Evolutionary conservation across 345 rosid genomes (phyloP).

Genomic region (Atalantia buxifolia): DNA sequence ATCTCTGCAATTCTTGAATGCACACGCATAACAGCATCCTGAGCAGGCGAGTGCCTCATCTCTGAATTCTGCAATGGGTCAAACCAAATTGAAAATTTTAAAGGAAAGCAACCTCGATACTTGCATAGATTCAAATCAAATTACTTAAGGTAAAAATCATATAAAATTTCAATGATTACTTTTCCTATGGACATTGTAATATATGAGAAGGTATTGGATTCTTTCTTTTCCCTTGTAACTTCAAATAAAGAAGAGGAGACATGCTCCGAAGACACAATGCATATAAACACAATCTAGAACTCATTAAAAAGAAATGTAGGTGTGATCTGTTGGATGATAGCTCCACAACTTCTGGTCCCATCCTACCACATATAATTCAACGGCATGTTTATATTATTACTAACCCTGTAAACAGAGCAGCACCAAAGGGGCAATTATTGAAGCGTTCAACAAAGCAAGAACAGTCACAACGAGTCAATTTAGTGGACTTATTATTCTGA

Average conservation of each 20-base stretch:
- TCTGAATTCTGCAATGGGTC: slow-evolving; percentile 53
- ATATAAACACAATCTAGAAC: background rate
- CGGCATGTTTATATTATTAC: background rate
- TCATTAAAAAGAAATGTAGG: background rate
- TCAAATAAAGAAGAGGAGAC: background rate
- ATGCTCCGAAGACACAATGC: background rate
- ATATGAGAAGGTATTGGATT: background rate
- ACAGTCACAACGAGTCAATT: background rate
- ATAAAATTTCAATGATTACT: background rate
- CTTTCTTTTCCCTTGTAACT: background rate
- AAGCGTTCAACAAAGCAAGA: background rate
- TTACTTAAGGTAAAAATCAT: background rate
- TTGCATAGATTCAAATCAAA: background rate
- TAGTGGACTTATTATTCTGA: background rate
- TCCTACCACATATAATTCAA: background rate
- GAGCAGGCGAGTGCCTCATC: slow-evolving; percentile 66
- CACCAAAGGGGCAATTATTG: background rate
- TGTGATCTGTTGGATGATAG: background rate
- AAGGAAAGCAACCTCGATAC: background rate
- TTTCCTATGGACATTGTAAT: background rate
- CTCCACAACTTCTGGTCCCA: background rate
- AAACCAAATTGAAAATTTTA: background rate
- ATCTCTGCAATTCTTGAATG: slow-evolving; percentile 65
- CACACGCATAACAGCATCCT: slow-evolving; percentile 72
- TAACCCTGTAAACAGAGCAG: background rate